A percentile compares a stretch with the other conserved stretches of the same genome.
These are phyloP conservation scores for Postia placenta DNA, from an alignment of 768 basidiomycete genomes.

Conservation along the genomic window DNA sequence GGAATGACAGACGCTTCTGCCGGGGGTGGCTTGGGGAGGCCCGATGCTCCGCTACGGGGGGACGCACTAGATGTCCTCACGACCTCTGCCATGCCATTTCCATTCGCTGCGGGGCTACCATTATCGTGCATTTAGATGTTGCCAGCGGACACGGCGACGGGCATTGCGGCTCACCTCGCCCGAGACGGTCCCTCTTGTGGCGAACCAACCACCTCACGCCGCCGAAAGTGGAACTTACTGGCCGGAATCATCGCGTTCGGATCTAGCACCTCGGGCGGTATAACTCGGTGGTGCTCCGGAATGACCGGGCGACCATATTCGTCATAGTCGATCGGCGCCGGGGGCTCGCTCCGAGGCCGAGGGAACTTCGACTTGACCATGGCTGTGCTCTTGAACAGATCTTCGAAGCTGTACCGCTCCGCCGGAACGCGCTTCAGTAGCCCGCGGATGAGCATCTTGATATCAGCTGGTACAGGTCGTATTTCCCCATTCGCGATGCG, in stretches of 20 bases:
- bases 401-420: slow-evolving; percentile 84
- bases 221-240: slow-evolving; percentile 69
- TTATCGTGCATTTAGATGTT: too few species aligned
- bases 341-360: slow-evolving; percentile 33
- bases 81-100: slow-evolving; percentile 2
- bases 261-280: slow-evolving; percentile 77
- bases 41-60: not conserved
- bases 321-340: slow-evolving; percentile 15
- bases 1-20: slow-evolving; percentile 68
- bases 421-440: slow-evolving; percentile 79
- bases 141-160: too few species aligned
- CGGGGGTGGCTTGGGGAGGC: slow-evolving; percentile 27
- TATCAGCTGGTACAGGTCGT: slow-evolving; percentile 64
- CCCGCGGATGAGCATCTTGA: slow-evolving; percentile 83
- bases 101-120: not conserved
- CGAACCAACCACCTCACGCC: slow-evolving; percentile 16
- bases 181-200: not conserved
- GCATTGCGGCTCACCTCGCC: not conserved
- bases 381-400: slow-evolving; percentile 83
- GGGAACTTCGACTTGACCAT: slow-evolving; percentile 76
- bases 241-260: slow-evolving; percentile 78
- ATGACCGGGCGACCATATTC: slow-evolving; percentile 35
- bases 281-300: slow-evolving; percentile 68
- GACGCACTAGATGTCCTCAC: slow-evolving; percentile 4
- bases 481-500: slow-evolving; percentile 41